Evolutionary conservation across 1,139 yeast species (phyloP).

Genomic region (Blastobotrys petasosporus): DNA sequence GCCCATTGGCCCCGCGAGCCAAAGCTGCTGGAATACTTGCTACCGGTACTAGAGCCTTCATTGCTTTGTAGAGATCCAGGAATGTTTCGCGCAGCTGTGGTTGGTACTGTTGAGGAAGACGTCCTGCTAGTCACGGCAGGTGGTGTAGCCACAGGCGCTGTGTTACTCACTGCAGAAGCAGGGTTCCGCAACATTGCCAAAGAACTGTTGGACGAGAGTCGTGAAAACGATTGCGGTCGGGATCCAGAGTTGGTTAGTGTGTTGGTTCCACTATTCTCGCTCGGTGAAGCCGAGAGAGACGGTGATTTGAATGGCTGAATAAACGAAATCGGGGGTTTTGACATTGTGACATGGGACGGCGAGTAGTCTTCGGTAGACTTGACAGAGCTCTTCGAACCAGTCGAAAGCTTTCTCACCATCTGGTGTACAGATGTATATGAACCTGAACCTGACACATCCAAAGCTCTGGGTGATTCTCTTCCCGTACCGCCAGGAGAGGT

Average conservation of each 20-base stretch:
- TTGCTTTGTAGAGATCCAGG: slow-evolving; percentile 13
- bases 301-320: slow-evolving; percentile 36
- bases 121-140: slow-evolving; percentile 4
- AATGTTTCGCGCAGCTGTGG: neutral
- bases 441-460: no score
- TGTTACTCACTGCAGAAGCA: slow-evolving; percentile 16
- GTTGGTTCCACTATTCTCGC: slow-evolving; percentile 11
- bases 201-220: slow-evolving; percentile 28
- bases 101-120: neutral
- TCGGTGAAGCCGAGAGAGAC: slow-evolving; percentile 34
- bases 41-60: slow-evolving; percentile 21
- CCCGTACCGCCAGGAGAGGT: no score
- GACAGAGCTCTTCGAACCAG: slow-evolving; percentile 4
- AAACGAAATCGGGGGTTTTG: slow-evolving; percentile 16
- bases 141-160: slow-evolving; percentile 11
- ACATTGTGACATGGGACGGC: slow-evolving; percentile 1
- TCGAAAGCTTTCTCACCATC: neutral
- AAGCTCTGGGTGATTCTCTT: no score
- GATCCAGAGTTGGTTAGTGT: neutral
- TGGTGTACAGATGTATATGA: no score
- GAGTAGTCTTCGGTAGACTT: neutral
- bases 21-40: slow-evolving; percentile 30
- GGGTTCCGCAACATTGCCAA: slow-evolving; percentile 30
- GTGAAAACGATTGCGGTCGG: slow-evolving; percentile 22
- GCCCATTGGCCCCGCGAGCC: slow-evolving; percentile 28